Evolutionary conservation across 192 early-diverging fungal genomes (phyloP).

Genomic region (Phycomyces blakesleeanus): DNA sequence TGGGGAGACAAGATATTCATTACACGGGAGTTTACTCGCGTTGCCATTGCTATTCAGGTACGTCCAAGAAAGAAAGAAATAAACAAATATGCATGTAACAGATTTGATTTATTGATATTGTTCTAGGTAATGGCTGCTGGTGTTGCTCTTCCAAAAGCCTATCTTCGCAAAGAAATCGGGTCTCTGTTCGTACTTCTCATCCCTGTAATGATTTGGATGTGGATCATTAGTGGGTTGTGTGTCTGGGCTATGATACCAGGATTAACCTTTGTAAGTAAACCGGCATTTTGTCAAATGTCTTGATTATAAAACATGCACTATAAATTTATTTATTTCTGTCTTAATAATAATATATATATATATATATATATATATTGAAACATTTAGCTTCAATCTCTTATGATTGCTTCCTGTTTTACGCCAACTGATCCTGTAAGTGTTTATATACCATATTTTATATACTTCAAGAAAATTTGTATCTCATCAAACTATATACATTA

Average conservation of each 20-base stretch:
- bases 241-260: slow-evolving; percentile 56
- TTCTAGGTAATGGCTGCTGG: slow-evolving; percentile 73
- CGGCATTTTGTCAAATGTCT: too few relatives aligned
- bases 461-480: not conserved
- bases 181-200: slow-evolving; percentile 65
- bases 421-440: slow-evolving; percentile 86
- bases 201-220: slow-evolving; percentile 82
- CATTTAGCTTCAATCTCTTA: slow-evolving; percentile 58
- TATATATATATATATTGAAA: not conserved
- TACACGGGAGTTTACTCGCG: slow-evolving; percentile 63
- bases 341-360: not conserved
- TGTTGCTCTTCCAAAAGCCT: slow-evolving; percentile 54
- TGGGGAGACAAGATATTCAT: slow-evolving; percentile 39
- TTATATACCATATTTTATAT: too few relatives aligned
- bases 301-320: too few relatives aligned
- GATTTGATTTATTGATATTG: too few relatives aligned
- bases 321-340: not conserved
- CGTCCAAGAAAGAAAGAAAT: not conserved
- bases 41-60: slow-evolving; percentile 73
- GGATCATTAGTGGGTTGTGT: slow-evolving; percentile 60
- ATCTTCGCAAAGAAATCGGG: slow-evolving; percentile 56
- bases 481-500: slow-evolving; percentile 9
- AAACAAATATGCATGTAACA: not conserved
- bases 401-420: slow-evolving; percentile 78
- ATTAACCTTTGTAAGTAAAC: slow-evolving; percentile 42